phyloP scores from a whole-genome alignment of 331 rosid genomes.

The Spiraea crenata region DNA sequence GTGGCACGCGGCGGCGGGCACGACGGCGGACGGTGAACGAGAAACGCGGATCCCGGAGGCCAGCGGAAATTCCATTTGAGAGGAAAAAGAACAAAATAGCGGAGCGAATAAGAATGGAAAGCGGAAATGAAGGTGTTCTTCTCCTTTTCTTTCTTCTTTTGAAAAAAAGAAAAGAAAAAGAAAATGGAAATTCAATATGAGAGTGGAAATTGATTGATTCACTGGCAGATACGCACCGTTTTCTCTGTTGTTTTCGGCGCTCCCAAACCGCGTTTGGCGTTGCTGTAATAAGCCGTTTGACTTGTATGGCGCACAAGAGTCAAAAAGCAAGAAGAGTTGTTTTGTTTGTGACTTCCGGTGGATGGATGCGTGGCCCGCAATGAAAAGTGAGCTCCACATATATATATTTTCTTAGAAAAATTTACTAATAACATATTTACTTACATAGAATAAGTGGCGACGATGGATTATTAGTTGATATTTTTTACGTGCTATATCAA shows the following conservation, averaged over 20 bases:
- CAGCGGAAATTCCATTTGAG: slow-evolving; percentile 48
- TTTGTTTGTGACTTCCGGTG: not conserved
- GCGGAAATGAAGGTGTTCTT: slow-evolving; percentile 34
- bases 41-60: slow-evolving; percentile 65
- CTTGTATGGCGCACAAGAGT: slow-evolving; percentile 14
- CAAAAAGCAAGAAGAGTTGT: not conserved
- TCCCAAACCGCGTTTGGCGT: slow-evolving; percentile 40
- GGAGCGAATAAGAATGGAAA: slow-evolving; percentile 18
- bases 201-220: not conserved
- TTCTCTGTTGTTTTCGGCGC: slow-evolving; percentile 39
- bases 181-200: not conserved
- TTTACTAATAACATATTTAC: too few relatives aligned
- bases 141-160: slow-evolving; percentile 12
- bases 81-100: not conserved
- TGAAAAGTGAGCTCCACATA: not conserved
- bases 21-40: slow-evolving; percentile 41
- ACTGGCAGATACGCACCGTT: slow-evolving; percentile 29
- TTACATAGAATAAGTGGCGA: too few relatives aligned
- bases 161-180: not conserved
- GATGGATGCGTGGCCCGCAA: not conserved
- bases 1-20: slow-evolving; percentile 19
- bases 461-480: too few relatives aligned
- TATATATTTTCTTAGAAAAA: too few relatives aligned
- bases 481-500: too few relatives aligned
- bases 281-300: slow-evolving; percentile 15